Conservation (phyloP, 129 eudicot species). For the Flaveria bidentis region DNA sequence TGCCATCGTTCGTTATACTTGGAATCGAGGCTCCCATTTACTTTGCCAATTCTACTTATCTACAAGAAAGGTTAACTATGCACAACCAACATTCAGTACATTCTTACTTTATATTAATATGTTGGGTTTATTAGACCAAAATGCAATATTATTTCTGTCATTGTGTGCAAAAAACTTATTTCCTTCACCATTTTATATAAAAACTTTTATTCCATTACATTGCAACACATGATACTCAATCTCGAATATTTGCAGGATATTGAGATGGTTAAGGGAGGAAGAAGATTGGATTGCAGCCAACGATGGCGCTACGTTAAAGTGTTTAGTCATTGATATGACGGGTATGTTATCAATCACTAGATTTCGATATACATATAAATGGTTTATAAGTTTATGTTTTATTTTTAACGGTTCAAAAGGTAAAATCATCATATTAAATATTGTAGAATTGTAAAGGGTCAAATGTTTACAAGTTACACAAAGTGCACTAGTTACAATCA, state of each 20-base stretch:
- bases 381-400: neutral
- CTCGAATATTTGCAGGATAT: conserved; percentile 20
- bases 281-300: conserved; percentile 48
- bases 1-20: conserved; percentile 57
- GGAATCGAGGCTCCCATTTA: conserved; percentile 59
- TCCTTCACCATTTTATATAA: neutral
- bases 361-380: neutral
- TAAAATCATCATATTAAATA: neutral
- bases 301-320: conserved; percentile 32
- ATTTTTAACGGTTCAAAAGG: neutral
- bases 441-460: neutral
- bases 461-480: neutral
- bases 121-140: neutral
- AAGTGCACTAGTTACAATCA: neutral
- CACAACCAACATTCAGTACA: neutral
- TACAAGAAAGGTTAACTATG: conserved; percentile 60
- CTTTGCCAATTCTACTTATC: conserved; percentile 64
- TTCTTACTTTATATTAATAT: neutral
- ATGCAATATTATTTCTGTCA: neutral
- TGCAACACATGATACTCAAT: neutral
- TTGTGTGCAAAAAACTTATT: neutral
- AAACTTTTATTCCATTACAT: neutral
- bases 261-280: conserved; percentile 69
- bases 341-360: conserved; percentile 29
- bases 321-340: conserved; percentile 58